Evolutionary conservation across 352 stramenopile species (phyloP), one percentile per base, ranked within the genome.

Genomic region (Pythium rhizo-oryzae): DNA sequence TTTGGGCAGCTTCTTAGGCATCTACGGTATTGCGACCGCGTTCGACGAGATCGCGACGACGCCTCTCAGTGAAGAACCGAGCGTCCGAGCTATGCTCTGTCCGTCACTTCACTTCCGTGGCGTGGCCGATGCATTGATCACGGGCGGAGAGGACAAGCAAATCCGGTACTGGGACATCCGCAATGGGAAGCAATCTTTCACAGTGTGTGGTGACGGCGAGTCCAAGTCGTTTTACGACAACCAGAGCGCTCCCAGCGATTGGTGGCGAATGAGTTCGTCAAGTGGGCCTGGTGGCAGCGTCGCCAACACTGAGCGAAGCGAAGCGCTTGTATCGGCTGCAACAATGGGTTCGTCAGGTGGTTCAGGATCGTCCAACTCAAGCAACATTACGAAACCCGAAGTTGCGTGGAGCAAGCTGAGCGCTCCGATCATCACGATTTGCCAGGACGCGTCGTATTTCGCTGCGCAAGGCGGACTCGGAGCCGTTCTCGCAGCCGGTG

Each of bases 101-200:
- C 88, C 96, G 75, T 92, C 91, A 70, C 72, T 95, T 28, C 90
- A 96, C 65, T 78, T 98, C 68, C 82, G 87, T 30, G 89, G 89
- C 56, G 88, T 93, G 74, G 70, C 78, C 28, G 84, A 92, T 67
- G 81, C 84, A 41, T 74, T 99, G 37, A 94, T 99, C 57, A 99
- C 96, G 0, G 96, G 94, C 51, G 97, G 96, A 8, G 96, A 96
- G 67, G 96, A 99, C 73, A 84, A 93, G 28, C 85, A 96, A 73
- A 97, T 99, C 67, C 87, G 97, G 28, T 99, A 98, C 79, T 99
- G 97, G 97, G 95, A 99, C 75, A 97, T 99, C 62, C 89, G 82
- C 37, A 93, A 93, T 24, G 85, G 94, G 25, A 97, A 96, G 43
- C 90, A 97, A 69, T 99, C 93, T 65, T 98, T 96, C 77, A 97